Conservation (phyloP, 352 stramenopile genomes). For the Pythium dissotocum region DNA sequence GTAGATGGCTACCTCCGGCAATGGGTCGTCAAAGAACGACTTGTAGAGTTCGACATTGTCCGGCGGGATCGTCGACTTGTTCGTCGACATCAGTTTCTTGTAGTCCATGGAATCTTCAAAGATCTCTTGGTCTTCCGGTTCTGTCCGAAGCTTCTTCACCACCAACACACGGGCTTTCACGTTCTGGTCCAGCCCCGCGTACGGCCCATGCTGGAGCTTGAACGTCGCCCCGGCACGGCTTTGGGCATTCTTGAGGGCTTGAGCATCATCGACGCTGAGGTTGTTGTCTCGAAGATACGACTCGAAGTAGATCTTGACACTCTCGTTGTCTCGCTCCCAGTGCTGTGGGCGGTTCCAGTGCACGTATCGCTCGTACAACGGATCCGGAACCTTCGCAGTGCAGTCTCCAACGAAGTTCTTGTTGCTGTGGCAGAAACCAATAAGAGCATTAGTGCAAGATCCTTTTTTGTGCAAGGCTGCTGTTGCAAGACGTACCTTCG, state of each 20-base stretch:
- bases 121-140: constrained; percentile 59
- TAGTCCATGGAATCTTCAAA: constrained; percentile 74
- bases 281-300: constrained; percentile 77
- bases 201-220: constrained; percentile 74
- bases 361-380: constrained; percentile 67
- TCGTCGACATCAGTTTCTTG: constrained; percentile 60
- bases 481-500: constrained; percentile 36
- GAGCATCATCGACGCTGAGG: constrained; percentile 69
- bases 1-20: constrained; percentile 63
- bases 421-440: constrained; percentile 30
- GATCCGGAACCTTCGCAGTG: constrained; percentile 36
- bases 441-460: not conserved
- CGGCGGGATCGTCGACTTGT: constrained; percentile 48
- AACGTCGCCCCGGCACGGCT: constrained; percentile 73
- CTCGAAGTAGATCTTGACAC: constrained; percentile 79
- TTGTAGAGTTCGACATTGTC: constrained; percentile 82
- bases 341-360: constrained; percentile 61
- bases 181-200: constrained; percentile 77
- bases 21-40: constrained; percentile 75
- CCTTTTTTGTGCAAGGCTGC: not conserved
- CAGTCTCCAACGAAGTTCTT: constrained; percentile 75
- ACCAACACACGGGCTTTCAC: constrained; percentile 80
- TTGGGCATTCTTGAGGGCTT: constrained; percentile 64
- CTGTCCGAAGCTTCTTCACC: constrained; percentile 76
- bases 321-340: constrained; percentile 84